Base-by-base conservation (phyloP, 495 filamentous ascomycete genomes). In the Penicillium dipodomyicola region DNA sequence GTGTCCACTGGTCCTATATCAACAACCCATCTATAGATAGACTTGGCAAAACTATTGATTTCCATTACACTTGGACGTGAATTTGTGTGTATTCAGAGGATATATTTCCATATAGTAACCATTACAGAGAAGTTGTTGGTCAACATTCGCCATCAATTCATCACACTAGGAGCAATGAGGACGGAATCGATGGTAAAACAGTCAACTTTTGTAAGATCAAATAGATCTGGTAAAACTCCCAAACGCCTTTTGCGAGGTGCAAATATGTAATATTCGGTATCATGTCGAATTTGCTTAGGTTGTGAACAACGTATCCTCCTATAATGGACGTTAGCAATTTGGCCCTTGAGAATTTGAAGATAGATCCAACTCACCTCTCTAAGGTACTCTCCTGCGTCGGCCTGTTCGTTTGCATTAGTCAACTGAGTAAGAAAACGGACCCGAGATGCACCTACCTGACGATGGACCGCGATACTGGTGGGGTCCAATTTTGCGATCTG, bases 311-410 rank as follows among this genome's bases (percentile, higher is more conserved):
- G 74, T 74, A 61, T 80, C 77, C 67, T 80, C 77, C 76, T 79
- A 43, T 46, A 57, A 58, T 58, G 55, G 46, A 48, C n/a, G 55
- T 72, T 62, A 69, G 62, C 44, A 17, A 37, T 23, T 37, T 22
- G 20, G 22, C 2, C 29, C 4, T 25, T 40, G 8, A 27, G 14
- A 42, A 10, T 10, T 17, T 44, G 20, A 42, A 33, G 10, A 14
- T 12, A 4, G 39, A 29, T 12, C 29, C 25, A 17, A 59, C 64
- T 51, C 60, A 78, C 84, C 68, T 97, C 93, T 67, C 94, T 81
- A 52, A 98, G 79, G 64, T 95, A 98, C 69, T 96, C 91, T 43
- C 94, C 93, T 65, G 88, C 84, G 77, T 97, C 93, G 2, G 88
- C 87, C 71, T 96, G 91, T 61, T 22, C n/a, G 9, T 19, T 30